phyloP scores from a whole-genome alignment of 805 yeast genomes.

The Blastobotrys muscicola region DNA sequence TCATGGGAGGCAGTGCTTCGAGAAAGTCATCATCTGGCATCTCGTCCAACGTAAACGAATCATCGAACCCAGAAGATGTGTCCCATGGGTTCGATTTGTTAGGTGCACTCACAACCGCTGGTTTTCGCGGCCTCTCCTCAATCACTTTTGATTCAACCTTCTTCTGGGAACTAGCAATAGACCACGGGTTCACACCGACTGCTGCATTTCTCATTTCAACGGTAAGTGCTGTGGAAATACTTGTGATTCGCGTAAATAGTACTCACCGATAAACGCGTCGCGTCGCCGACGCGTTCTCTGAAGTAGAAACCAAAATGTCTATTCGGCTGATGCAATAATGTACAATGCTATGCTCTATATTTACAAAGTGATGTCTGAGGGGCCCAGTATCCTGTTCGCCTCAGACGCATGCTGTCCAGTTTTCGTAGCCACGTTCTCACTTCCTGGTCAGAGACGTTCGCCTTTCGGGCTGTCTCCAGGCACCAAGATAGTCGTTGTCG shows the following conservation, averaged over 20 bases:
- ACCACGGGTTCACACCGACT: not conserved
- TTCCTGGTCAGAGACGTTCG: constrained; percentile 13
- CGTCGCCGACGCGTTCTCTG: not conserved
- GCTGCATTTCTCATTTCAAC: not conserved
- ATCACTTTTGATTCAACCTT: not conserved
- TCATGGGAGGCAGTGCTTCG: not conserved
- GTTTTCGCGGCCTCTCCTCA: not conserved
- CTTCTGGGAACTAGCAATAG: not conserved
- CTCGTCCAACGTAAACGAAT: not conserved
- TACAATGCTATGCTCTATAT: no score
- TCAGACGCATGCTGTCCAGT: constrained; percentile 16
- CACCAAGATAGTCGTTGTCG: constrained; percentile 24
- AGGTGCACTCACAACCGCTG: not conserved
- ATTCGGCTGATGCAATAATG: not conserved
- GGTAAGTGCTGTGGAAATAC: no score
- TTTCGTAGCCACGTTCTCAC: constrained; percentile 17
- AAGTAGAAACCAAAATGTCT: not conserved
- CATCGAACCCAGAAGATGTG: no score
- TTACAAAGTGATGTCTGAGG: no score
- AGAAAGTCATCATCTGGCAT: no score
- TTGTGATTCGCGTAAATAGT: not conserved
- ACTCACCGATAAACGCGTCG: not conserved
- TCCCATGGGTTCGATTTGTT: not conserved
- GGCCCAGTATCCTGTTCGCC: constrained; percentile 19
- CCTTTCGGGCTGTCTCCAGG: constrained; percentile 18